Base-by-base conservation (phyloP, 345 rosid genomes). In the Melaleuca alternifolia region DNA sequence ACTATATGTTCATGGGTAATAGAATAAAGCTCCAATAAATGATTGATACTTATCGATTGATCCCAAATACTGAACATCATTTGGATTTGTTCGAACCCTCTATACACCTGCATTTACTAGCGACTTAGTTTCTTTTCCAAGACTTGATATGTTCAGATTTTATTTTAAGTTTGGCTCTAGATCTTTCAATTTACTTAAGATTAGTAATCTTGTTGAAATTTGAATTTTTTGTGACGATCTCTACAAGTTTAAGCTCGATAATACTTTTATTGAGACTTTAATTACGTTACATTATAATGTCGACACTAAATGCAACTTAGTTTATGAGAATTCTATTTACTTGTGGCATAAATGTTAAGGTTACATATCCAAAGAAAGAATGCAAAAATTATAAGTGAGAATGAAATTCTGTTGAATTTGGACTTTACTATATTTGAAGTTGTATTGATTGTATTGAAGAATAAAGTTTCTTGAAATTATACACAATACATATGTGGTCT, bases 301-400 rank as follows among this genome's bases (percentile, higher is more conserved):
- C 82, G 84, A 85, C 15, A 24, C 24, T 83, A 85, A 85, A 54
- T 0, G 41, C 52, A 5, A 62, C 62, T 62, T 59, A 41, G 44
- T 50, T 1, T 9, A 87, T 87, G 87, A 81, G 44, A 13, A 7
- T 50, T 89, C 46, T 33, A 2, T 24, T 83, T 85, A 83, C n/a
- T 54, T 85, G 79, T 85, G 84, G 53, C 85, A 87, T 87, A 89
- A 87, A 85, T 9, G 10, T 87, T 85, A 82, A 15, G 89, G 85
- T 65, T 86, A 50, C 21, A 23, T 89, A 44, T 87, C 53, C 71
- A 71, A 84, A 59, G 82, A 87, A 87, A 84, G 53, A 52, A 23
- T 82, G 14, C 21, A 86, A 61, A 12, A n/a, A n/a, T n/a, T 24
- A 51, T 84, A 81, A 11, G 84, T 83, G 83, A 85, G 56, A 75